Base-by-base conservation (phyloP, 1,139 yeast species). In the Meyerozyma athensensis region DNA sequence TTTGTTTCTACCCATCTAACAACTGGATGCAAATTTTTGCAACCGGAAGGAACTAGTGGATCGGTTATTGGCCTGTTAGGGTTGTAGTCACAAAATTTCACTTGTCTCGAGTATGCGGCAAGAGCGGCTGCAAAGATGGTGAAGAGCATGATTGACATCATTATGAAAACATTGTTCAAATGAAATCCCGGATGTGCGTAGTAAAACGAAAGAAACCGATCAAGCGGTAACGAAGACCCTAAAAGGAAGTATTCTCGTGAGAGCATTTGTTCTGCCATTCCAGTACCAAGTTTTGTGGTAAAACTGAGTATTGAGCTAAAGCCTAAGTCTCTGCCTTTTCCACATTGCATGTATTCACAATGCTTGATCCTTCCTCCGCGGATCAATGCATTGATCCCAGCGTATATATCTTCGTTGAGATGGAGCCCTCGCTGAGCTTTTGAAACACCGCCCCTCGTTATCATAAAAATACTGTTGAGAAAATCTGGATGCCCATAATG, bases 401-500 rank as follows among this genome's bases (percentile, higher is more conserved):
- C 79, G 53, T 72, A 74, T 8, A 74, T 73, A 53, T 74, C 80
- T 49, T 74, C 80, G 48, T 74, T 74, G 38, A 74, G 56, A 50
- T 74, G 80, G 30, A 74, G 58, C 0, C 79, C 79, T 40, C 68
- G 71, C 44, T 74, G 79, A 2, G 79, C 77, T 44, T 74, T 74
- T 0, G 79, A 72, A 5, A 74, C 73, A 8, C 79, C 80, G 5
- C 79, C 80, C 49, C 79, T 58, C 2, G 79, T 74, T 0, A 74
- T 65, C 79, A 74, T 74, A 43, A 70, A 74, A 5, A 69, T 58
- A 1, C 64, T 54, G 46, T 73, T 74, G 39, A 74, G 53, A 45
- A 74, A 74, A 49, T 74, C 80, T 7, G 79, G 79, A 49, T 74
- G 80, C 0, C 80, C 80, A 52, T 74, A 74, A 42, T 74, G 80